Base-by-base conservation (phyloP, 345 rosid species). In the Boechera retrofracta region DNA sequence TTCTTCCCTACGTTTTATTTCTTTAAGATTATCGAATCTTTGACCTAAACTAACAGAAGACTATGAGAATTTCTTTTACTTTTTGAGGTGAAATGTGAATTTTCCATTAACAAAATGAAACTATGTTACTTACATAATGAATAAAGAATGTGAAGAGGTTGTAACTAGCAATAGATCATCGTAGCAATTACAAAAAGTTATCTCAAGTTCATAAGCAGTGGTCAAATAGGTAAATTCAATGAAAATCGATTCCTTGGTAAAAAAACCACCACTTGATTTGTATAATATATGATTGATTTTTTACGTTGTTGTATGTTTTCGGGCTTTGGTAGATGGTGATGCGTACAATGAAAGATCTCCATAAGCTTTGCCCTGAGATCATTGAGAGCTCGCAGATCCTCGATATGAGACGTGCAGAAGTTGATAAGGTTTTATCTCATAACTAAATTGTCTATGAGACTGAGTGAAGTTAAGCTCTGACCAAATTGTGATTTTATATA, bases 261-360 rank as follows among this genome's bases (percentile, higher is more conserved):
- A 62, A 72, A 72, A 74, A 12, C 9, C n/a, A 21, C 9, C 28
- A 45, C 56, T 45, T 57, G 67, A 36, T 13, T 65, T 56, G 51
- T 56, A 36, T 75, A 47, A 26, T 11, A 36, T 74, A 61, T 54
- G 63, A 63, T 35, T 68, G 26, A 53, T 63, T 24, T 21, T 44
- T 42, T 10, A 10, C 0, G 38, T 44, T 41, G 5, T 28, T 53
- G 24, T 64, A 26, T 32, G 10, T 47, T 75, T 63, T 52, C 0
- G 21, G 26, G 51, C 2, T 47, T 26, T 65, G 77, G 1, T 45
- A 90, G 97, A 78, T 93, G 74, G 78, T 91, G 75, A 60, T 75
- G n/a, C 74, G 76, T 82, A 91, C 97, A 24, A 88, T 88, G 84
- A 83, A 57, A 64, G 93, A 93, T 73, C 93, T 93, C 6, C 82